Percentiles rank a stretch among this genome's conserved stretches.
Evolutionary conservation across 805 yeast species (phyloP).

Genomic region (Starmerella geochares): DNA sequence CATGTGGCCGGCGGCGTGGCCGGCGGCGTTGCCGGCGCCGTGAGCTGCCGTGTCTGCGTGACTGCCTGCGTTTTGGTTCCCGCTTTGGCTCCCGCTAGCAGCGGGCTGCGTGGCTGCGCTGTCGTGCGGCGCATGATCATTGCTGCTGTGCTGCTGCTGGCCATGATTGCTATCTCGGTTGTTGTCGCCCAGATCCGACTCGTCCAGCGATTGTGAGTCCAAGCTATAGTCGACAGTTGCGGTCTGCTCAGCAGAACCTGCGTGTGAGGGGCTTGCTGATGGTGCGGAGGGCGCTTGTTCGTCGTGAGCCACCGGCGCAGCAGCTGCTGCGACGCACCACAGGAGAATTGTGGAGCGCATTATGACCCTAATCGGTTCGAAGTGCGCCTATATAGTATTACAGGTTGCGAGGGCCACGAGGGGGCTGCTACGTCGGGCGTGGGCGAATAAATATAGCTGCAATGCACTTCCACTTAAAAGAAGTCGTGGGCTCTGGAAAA

Average conservation of each 20-base stretch:
- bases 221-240: background rate
- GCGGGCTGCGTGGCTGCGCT: too few species aligned
- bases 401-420: background rate
- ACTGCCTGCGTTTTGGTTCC: background rate
- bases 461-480: slow-evolving; percentile 2
- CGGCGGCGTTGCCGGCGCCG: background rate
- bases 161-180: background rate
- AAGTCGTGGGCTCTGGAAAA: slow-evolving; percentile 3
- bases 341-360: slow-evolving; percentile 2
- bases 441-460: background rate
- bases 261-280: too few species aligned
- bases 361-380: background rate
- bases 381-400: background rate
- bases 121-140: background rate
- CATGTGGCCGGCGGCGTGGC: background rate
- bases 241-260: background rate
- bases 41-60: background rate
- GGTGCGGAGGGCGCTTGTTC: background rate
- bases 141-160: background rate
- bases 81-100: background rate
- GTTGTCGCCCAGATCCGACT: background rate
- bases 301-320: background rate
- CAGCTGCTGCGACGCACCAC: background rate
- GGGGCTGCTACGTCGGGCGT: background rate
- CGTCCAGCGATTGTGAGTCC: background rate